phyloP scores from a whole-genome alignment of 495 filamentous ascomycete species.

The Daldinia childiae region DNA sequence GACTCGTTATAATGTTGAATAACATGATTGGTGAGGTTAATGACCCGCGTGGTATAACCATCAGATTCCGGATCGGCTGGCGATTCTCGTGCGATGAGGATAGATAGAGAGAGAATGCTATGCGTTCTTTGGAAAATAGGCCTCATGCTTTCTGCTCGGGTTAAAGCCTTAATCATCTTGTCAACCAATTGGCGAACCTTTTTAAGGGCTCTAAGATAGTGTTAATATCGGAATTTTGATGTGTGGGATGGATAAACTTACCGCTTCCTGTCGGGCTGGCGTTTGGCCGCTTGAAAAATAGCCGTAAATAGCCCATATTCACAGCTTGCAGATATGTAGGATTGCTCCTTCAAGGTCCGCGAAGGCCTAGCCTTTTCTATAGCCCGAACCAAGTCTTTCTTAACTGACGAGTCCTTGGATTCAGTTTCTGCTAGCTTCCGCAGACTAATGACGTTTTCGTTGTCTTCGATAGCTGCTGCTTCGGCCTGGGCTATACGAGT shows the following conservation, averaged over 20 bases:
- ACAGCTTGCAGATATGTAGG: constrained; percentile 28
- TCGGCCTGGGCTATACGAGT: constrained; percentile 23
- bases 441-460: constrained; percentile 13
- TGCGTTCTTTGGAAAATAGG: constrained; percentile 18
- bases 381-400: constrained; percentile 18
- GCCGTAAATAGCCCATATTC: constrained; percentile 49
- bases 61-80: neutral
- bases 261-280: constrained; percentile 43
- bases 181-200: constrained; percentile 37
- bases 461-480: constrained; percentile 14
- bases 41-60: constrained; percentile 33
- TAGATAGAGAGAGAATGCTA: constrained; percentile 4
- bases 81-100: constrained; percentile 7
- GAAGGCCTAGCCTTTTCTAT: constrained; percentile 16
- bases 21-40: constrained; percentile 47
- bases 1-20: constrained; percentile 47
- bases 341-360: constrained; percentile 9
- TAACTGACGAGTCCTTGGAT: constrained; percentile 3
- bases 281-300: constrained; percentile 45
- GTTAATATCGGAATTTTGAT: constrained; percentile 8
- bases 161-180: constrained; percentile 13
- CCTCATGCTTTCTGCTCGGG: constrained; percentile 13
- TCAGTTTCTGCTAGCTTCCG: neutral
- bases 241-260: constrained; percentile 28
- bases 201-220: constrained; percentile 41